These are phyloP conservation scores for Hypoxylon lienhwacheense DNA, from an alignment of 495 filamentous ascomycete genomes.

Conservation along the genomic window DNA sequence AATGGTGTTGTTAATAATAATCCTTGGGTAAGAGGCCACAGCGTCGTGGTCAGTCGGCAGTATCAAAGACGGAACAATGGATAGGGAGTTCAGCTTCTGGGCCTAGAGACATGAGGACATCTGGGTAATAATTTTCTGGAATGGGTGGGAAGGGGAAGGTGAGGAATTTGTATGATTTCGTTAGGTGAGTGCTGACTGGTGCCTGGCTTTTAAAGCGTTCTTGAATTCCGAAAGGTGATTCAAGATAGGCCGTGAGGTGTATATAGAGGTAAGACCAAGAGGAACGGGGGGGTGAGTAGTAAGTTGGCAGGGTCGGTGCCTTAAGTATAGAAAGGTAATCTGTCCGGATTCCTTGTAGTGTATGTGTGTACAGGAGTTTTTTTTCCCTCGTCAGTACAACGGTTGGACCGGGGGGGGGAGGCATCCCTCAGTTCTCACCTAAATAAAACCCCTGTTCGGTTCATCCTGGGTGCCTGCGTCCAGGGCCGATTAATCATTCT, in stretches of 20 bases:
- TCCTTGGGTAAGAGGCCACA: conserved; percentile 28
- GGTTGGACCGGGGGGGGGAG: conserved; percentile 23
- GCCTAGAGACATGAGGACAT: conserved; percentile 52
- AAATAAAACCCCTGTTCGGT: no score
- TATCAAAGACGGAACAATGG: conserved; percentile 45
- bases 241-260: conserved; percentile 1
- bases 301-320: conserved; percentile 29
- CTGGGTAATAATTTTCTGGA: conserved; percentile 11
- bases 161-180: conserved; percentile 27
- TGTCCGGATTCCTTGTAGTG: conserved; percentile 34
- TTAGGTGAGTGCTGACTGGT: conserved; percentile 14
- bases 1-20: conserved; percentile 40
- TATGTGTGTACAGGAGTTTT: conserved; percentile 6
- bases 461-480: conserved; percentile 27
- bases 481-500: conserved; percentile 35
- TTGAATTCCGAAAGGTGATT: conserved; percentile 10
- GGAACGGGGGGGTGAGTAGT: conserved; percentile 8
- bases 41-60: conserved; percentile 45
- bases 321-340: conserved; percentile 35
- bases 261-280: conserved; percentile 14
- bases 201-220: conserved; percentile 12
- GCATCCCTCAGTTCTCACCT: conserved; percentile 20
- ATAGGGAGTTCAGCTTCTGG: conserved; percentile 38
- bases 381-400: conserved; percentile 23
- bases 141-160: conserved; percentile 23